phyloP scores from a whole-genome alignment of 1,139 yeast genomes.

The Blastobotrys buckinghamii region DNA sequence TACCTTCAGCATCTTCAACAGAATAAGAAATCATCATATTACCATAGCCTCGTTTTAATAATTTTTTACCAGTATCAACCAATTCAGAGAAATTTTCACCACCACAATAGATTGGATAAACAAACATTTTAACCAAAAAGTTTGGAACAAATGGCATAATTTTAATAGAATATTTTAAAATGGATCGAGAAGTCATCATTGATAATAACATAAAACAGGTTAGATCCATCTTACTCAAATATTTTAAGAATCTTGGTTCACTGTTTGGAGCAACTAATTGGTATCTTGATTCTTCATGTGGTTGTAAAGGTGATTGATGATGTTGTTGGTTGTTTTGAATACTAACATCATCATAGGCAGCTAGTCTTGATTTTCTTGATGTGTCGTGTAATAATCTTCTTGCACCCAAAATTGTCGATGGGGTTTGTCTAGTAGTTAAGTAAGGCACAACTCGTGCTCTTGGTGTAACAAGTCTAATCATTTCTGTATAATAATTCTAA shows the following conservation, averaged over 20 bases:
- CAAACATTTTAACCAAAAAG: conserved; percentile 60
- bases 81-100: conserved; percentile 77
- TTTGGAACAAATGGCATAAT: conserved; percentile 50
- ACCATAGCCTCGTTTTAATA: conserved; percentile 69
- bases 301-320: not conserved
- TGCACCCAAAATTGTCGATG: too few relatives aligned
- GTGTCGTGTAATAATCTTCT: conserved; percentile 3
- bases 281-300: not conserved
- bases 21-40: conserved; percentile 94
- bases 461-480: not conserved
- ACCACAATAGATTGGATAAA: conserved; percentile 84
- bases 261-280: conserved; percentile 11
- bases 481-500: not conserved
- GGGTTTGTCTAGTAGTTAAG: not conserved
- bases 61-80: conserved; percentile 57
- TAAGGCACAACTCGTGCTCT: not conserved
- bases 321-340: not conserved
- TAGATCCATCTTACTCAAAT: conserved; percentile 21
- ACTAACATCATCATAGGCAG: conserved; percentile 1
- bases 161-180: conserved; percentile 31
- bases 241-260: conserved; percentile 21
- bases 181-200: conserved; percentile 31
- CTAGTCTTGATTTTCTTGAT: not conserved
- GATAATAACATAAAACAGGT: conserved; percentile 30
- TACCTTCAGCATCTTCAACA: conserved; percentile 87